Percentiles rank a stretch among this genome's conserved stretches.
phyloP scores from a whole-genome alignment of 2,329 filamentous ascomycete species.

The Diplocarpon rosae region DNA sequence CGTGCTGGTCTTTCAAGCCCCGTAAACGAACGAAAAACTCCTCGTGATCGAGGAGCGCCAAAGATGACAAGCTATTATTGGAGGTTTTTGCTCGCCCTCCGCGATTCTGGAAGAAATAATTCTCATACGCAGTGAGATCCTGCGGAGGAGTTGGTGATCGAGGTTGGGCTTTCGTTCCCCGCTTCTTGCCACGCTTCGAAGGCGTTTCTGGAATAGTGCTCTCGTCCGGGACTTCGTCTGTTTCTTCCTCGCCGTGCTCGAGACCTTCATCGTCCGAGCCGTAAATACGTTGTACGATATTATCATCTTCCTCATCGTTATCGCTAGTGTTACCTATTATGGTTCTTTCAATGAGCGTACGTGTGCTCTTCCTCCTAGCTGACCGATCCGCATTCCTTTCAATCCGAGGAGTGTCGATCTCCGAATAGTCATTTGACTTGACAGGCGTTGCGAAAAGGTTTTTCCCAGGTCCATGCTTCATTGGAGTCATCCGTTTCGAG shows the following conservation, averaged over 20 bases:
- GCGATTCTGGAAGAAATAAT: constrained; percentile 88
- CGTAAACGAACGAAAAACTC: constrained; percentile 71
- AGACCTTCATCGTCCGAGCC: constrained; percentile 41
- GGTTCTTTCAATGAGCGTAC: constrained; percentile 62
- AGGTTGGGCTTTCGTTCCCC: constrained; percentile 37
- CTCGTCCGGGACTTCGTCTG: constrained; percentile 25
- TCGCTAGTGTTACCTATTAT: constrained; percentile 54
- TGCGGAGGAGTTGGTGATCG: constrained; percentile 56
- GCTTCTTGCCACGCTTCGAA: constrained; percentile 38
- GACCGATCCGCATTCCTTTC: constrained; percentile 58
- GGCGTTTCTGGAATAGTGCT: constrained; percentile 34
- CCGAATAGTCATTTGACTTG: constrained; percentile 12
- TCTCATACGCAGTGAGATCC: constrained; percentile 76
- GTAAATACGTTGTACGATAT: constrained; percentile 59
- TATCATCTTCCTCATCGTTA: constrained; percentile 60
- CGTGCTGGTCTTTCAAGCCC: constrained; percentile 54
- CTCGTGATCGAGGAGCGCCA: constrained; percentile 75
- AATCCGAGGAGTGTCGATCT: constrained; percentile 21
- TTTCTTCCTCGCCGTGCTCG: constrained; percentile 25
- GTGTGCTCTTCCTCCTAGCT: constrained; percentile 74
- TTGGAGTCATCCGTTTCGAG: constrained; percentile 15
- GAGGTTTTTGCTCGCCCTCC: constrained; percentile 75
- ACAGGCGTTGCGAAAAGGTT: constrained; percentile 25
- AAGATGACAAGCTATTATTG: constrained; percentile 66
- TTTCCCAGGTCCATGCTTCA: constrained; percentile 10